phyloP scores from a whole-genome alignment of 2,329 filamentous ascomycete species.

The Aspergillus arachidicola region DNA sequence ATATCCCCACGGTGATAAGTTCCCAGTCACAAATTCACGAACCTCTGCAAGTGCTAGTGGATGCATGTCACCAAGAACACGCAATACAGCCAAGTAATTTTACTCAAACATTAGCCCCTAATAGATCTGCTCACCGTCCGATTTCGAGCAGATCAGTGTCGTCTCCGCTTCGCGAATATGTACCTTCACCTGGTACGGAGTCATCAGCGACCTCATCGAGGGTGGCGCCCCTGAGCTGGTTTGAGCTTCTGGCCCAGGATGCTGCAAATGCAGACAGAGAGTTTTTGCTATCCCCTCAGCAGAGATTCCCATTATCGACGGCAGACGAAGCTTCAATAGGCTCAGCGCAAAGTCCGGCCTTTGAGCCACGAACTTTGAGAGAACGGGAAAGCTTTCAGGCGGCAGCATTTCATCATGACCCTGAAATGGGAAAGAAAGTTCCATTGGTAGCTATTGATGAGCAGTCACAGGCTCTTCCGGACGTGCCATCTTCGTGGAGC shows the following conservation, averaged over 20 bases:
- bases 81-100: constrained; percentile 11
- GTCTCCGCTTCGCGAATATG: constrained; percentile 13
- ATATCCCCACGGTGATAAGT: not conserved
- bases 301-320: constrained; percentile 17
- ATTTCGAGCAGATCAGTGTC: constrained; percentile 5
- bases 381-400: constrained; percentile 26
- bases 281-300: constrained; percentile 17
- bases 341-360: constrained; percentile 6
- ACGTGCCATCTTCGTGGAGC: constrained; percentile 20
- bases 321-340: constrained; percentile 26
- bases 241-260: constrained; percentile 41
- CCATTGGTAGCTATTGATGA: constrained; percentile 25
- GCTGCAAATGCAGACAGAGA: constrained; percentile 20
- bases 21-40: constrained; percentile 11
- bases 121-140: constrained; percentile 4
- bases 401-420: constrained; percentile 18
- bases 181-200: constrained; percentile 32
- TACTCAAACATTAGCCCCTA: not conserved
- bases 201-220: constrained; percentile 38
- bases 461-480: constrained; percentile 7
- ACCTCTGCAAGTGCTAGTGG: constrained; percentile 22
- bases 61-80: constrained; percentile 25
- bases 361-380: constrained; percentile 11
- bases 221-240: constrained; percentile 52
- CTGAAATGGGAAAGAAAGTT: constrained; percentile 21